These are phyloP conservation scores for Ogataea ganodermae DNA, from an alignment of 805 yeast genomes.

Conservation along the genomic window DNA sequence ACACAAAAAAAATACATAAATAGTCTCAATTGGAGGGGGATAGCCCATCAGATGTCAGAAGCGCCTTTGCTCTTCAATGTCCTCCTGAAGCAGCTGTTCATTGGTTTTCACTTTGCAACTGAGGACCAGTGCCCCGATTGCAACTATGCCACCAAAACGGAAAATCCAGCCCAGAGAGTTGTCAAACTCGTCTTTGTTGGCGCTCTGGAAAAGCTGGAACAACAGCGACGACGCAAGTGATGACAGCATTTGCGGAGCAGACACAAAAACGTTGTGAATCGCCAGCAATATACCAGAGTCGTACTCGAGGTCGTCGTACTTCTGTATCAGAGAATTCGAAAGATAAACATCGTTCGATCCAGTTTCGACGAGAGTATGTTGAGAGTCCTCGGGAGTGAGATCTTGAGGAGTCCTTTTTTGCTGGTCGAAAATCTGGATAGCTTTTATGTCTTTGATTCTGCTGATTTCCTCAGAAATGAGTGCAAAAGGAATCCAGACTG, in stretches of 20 bases:
- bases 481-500: slow-evolving; percentile 69
- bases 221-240: slow-evolving; percentile 50
- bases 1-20: too few relatives aligned
- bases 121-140: slow-evolving; percentile 47
- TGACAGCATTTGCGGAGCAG: slow-evolving; percentile 57
- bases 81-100: slow-evolving; percentile 39
- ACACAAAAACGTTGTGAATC: slow-evolving; percentile 58
- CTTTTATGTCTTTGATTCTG: slow-evolving; percentile 50
- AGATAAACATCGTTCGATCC: slow-evolving; percentile 21
- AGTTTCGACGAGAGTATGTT: slow-evolving; percentile 8
- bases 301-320: slow-evolving; percentile 46
- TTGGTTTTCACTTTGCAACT: slow-evolving; percentile 46
- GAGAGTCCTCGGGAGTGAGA: slow-evolving; percentile 11
- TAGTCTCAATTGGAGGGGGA: too few relatives aligned
- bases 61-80: slow-evolving; percentile 27
- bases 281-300: slow-evolving; percentile 60
- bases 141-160: slow-evolving; percentile 53
- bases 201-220: slow-evolving; percentile 40
- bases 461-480: slow-evolving; percentile 59
- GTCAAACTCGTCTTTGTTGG: slow-evolving; percentile 36
- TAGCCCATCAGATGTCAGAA: too few relatives aligned
- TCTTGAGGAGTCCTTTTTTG: slow-evolving; percentile 19
- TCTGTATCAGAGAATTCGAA: slow-evolving; percentile 25
- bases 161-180: slow-evolving; percentile 58
- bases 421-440: slow-evolving; percentile 28